Percentiles rank a stretch among this genome's conserved stretches.
Conservation (phyloP, 345 rosid species). For the Syzygium jambos region DNA sequence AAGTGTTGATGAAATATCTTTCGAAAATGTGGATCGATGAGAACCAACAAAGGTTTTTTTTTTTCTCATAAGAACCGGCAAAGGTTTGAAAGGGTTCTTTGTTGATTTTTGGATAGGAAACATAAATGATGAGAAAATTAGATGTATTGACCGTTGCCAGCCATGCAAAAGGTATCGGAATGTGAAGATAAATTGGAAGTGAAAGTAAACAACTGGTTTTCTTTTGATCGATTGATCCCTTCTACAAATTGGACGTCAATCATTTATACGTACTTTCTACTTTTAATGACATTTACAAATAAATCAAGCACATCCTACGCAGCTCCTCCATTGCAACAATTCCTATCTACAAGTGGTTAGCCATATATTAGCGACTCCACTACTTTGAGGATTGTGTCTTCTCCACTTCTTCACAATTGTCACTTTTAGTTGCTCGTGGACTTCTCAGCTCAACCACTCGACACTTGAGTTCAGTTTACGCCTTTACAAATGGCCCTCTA, state of each 20-base stretch:
- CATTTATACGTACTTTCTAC: neutral
- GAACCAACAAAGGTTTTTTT: neutral
- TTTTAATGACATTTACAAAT: too few relatives aligned
- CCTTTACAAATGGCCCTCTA: neutral
- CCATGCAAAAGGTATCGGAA: neutral
- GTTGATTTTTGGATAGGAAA: too few relatives aligned
- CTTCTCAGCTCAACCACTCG: neutral
- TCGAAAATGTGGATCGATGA: neutral
- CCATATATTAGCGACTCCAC: neutral
- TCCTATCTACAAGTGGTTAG: neutral
- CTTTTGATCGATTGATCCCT: neutral
- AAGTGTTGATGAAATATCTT: neutral
- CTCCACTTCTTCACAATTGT: neutral
- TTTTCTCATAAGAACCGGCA: too few relatives aligned
- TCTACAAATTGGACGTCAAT: neutral
- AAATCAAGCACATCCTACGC: neutral
- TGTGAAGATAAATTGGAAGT: neutral
- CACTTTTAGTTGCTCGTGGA: neutral
- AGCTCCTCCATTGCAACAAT: neutral
- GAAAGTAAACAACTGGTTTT: too few relatives aligned
- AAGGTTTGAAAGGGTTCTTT: neutral
- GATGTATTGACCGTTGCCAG: neutral
- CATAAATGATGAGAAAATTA: neutral
- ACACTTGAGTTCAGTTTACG: neutral
- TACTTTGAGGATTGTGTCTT: neutral